These are phyloP conservation scores for Stylonectria norvegica DNA, from an alignment of 2,329 filamentous ascomycete species.

Conservation along the genomic window DNA sequence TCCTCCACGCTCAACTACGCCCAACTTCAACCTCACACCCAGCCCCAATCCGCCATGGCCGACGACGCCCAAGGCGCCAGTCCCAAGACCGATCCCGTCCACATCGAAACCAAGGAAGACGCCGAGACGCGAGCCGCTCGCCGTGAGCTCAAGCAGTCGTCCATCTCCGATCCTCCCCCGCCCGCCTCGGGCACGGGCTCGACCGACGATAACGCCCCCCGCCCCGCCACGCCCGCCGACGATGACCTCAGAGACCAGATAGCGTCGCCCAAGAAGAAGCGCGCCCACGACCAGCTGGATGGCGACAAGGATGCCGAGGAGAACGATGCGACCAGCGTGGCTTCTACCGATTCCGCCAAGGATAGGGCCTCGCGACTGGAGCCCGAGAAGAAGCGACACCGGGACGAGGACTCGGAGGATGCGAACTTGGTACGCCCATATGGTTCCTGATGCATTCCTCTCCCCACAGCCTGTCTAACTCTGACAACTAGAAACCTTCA, in stretches of 20 bases:
- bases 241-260: conserved; percentile 47
- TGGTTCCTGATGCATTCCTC: conserved; percentile 1
- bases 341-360: conserved; percentile 45
- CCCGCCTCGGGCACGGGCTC: conserved; percentile 14
- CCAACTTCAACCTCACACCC: conserved; percentile 1
- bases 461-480: conserved; percentile 11
- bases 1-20: conserved; percentile 16
- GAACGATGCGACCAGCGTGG: conserved; percentile 42
- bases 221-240: conserved; percentile 33
- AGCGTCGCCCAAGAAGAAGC: conserved; percentile 64
- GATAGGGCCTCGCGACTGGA: conserved; percentile 46
- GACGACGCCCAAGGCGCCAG: conserved; percentile 42
- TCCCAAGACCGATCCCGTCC: conserved; percentile 35
- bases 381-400: conserved; percentile 63
- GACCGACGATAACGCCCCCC: conserved; percentile 23
- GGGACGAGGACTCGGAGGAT: conserved; percentile 46
- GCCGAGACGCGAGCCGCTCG: conserved; percentile 61
- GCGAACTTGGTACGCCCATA: conserved; percentile 31
- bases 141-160: conserved; percentile 62
- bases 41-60: conserved; percentile 37
- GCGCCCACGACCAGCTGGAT: conserved; percentile 57
- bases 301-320: conserved; percentile 41
- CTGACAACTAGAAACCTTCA: conserved; percentile 16
- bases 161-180: conserved; percentile 50
- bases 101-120: conserved; percentile 49